phyloP scores from a whole-genome alignment of 2,329 filamentous ascomycete species.

The Colletotrichum coccodes region DNA sequence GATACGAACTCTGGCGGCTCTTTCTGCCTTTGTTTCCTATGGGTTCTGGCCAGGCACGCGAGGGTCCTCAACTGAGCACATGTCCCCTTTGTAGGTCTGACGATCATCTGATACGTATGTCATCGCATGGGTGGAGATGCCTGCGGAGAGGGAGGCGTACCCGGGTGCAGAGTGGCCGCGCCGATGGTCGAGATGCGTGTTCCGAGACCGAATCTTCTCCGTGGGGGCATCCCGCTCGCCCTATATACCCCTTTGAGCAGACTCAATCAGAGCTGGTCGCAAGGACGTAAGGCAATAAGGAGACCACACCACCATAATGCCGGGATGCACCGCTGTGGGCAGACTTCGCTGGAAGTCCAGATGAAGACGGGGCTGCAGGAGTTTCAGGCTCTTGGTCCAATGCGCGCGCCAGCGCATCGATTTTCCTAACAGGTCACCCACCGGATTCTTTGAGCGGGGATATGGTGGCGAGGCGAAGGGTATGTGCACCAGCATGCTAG shows the following conservation, averaged over 20 bases:
- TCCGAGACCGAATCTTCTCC: not conserved
- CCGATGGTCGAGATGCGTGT: not conserved
- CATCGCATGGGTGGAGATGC: constrained; percentile 9
- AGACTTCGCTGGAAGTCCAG: constrained; percentile 24
- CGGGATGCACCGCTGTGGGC: not conserved
- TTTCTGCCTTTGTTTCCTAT: not conserved
- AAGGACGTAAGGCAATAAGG: not conserved
- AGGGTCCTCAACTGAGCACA: constrained; percentile 2
- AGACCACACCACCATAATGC: not conserved
- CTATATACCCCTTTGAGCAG: not conserved
- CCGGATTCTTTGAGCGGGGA: too few relatives aligned
- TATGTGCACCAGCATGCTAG: too few relatives aligned
- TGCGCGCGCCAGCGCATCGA: too few relatives aligned
- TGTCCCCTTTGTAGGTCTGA: constrained; percentile 13
- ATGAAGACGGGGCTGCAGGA: constrained; percentile 27
- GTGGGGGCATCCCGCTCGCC: not conserved
- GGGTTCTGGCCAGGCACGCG: not conserved
- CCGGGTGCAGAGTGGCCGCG: not conserved
- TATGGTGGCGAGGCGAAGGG: too few relatives aligned
- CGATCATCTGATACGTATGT: constrained; percentile 9
- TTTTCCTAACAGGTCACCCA: too few relatives aligned
- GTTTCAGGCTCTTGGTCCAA: constrained; percentile 30
- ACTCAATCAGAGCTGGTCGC: not conserved
- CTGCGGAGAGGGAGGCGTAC: constrained; percentile 11
- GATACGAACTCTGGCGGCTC: not conserved